phyloP scores from a whole-genome alignment of 352 stramenopile genomes.

The Phytophthora megakarya region DNA sequence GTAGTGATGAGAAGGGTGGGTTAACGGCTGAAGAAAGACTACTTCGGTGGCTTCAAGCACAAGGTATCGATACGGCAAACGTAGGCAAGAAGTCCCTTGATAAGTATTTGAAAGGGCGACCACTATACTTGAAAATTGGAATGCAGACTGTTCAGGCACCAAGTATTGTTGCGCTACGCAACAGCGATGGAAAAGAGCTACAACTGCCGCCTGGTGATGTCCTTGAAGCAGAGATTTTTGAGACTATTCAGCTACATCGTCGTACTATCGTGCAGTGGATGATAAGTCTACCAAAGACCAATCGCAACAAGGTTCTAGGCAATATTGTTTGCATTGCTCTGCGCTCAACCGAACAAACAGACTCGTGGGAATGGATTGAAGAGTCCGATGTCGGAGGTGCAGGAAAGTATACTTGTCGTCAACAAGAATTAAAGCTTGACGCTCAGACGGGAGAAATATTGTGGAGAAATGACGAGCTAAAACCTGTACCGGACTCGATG shows the following conservation, averaged over 20 bases:
- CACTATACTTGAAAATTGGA: conserved; percentile 87
- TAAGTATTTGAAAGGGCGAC: conserved; percentile 86
- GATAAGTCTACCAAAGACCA: conserved; percentile 29
- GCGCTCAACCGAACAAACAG: conserved; percentile 58
- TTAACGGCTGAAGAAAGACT: conserved; percentile 78
- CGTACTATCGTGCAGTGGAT: conserved; percentile 79
- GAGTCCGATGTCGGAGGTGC: conserved; percentile 50
- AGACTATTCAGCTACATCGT: conserved; percentile 83
- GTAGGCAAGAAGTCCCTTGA: conserved; percentile 78
- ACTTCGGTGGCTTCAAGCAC: conserved; percentile 88
- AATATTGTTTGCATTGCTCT: conserved; percentile 79
- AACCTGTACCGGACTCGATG: conserved; percentile 91
- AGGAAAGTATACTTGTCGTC: conserved; percentile 71
- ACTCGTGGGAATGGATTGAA: conserved; percentile 71
- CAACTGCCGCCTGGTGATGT: conserved; percentile 83
- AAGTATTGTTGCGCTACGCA: conserved; percentile 72
- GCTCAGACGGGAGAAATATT: conserved; percentile 88
- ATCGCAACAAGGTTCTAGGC: conserved; percentile 53
- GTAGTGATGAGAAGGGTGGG: conserved; percentile 42
- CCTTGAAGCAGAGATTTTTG: conserved; percentile 87
- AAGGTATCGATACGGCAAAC: conserved; percentile 90
- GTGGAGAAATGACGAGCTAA: conserved; percentile 91
- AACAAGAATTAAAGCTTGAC: conserved; percentile 87
- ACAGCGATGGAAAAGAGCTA: conserved; percentile 58
- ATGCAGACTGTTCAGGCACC: conserved; percentile 89